Evolutionary conservation across 768 basidiomycete species (phyloP).

Genomic region (Phylloporus scabripes): DNA sequence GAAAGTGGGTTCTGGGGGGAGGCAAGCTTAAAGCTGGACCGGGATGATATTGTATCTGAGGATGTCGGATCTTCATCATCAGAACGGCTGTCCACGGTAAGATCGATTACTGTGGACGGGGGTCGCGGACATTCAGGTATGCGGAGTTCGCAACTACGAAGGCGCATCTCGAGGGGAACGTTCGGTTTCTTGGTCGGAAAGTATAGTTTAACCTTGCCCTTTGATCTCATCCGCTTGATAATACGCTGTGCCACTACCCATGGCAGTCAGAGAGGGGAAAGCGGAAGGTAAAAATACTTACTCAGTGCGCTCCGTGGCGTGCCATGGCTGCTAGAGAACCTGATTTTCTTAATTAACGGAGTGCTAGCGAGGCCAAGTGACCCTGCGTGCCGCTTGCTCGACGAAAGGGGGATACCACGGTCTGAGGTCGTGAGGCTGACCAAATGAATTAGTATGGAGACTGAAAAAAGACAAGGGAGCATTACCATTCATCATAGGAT

Average conservation of each 20-base stretch:
- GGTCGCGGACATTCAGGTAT: background rate
- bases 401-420: background rate
- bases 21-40: background rate
- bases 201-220: slow-evolving; percentile 21
- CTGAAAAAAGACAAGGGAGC: background rate
- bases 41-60: slow-evolving; percentile 1
- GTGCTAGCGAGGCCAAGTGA: slow-evolving; percentile 5
- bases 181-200: slow-evolving; percentile 15
- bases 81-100: slow-evolving; percentile 11
- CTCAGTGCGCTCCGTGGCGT: slow-evolving; percentile 18
- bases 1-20: background rate
- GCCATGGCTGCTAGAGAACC: slow-evolving; percentile 12
- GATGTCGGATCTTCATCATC: background rate
- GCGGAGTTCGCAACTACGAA: slow-evolving; percentile 9
- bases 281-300: slow-evolving; percentile 2
- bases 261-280: slow-evolving; percentile 3
- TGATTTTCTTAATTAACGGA: slow-evolving; percentile 18
- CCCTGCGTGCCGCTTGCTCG: slow-evolving; percentile 12
- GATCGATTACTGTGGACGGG: slow-evolving; percentile 17
- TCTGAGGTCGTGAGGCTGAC: slow-evolving; percentile 9
- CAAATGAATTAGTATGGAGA: slow-evolving; percentile 6
- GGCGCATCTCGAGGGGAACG: slow-evolving; percentile 14
- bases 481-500: slow-evolving; percentile 26
- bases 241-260: slow-evolving; percentile 23
- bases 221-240: slow-evolving; percentile 25